phyloP scores from a whole-genome alignment of 352 stramenopile genomes.

The Pythium chondricola region DNA sequence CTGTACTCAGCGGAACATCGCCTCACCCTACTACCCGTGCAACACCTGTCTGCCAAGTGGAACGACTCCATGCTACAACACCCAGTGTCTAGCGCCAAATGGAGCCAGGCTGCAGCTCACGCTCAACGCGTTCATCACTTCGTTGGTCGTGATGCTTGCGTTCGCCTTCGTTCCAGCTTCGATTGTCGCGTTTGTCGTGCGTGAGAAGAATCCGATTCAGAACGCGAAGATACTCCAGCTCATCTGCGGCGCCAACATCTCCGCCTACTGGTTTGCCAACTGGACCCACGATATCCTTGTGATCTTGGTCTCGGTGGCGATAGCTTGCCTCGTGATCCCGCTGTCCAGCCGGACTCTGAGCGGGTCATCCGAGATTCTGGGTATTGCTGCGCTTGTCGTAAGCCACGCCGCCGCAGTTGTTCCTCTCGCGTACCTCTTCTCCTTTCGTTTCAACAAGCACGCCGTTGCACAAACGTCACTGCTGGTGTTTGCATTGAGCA shows the following conservation, averaged over 20 bases:
- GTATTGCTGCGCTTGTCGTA: conserved; percentile 28
- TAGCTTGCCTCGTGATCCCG: conserved; percentile 22
- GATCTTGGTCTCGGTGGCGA: conserved; percentile 22
- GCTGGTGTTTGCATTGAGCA: conserved; percentile 45
- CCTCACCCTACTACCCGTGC: conserved; percentile 42
- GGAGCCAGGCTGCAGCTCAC: conserved; percentile 37
- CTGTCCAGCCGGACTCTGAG: conserved; percentile 18
- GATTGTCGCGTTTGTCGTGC: conserved; percentile 39
- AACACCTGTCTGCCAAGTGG: conserved; percentile 25
- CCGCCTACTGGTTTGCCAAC: conserved; percentile 36
- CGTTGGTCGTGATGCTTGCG: conserved; percentile 32
- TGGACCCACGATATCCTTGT: conserved; percentile 34
- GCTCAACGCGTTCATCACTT: conserved; percentile 36
- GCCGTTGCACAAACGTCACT: conserved; percentile 50
- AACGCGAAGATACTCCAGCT: conserved; percentile 47
- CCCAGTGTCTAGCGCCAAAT: conserved; percentile 19
- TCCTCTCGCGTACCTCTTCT: conserved; percentile 53
- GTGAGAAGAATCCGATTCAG: conserved; percentile 41
- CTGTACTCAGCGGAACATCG: conserved; percentile 27
- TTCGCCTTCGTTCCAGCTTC: conserved; percentile 42
- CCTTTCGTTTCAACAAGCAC: conserved; percentile 47
- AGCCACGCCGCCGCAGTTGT: conserved; percentile 38
- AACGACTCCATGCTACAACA: conserved; percentile 31
- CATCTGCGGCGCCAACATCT: conserved; percentile 30
- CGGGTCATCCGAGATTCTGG: conserved; percentile 24